Evolutionary conservation across 23 red algal genomes (phyloP), one percentile per base, ranked within the genome.

Genomic region (Gracilaria vermiculophylla): DNA sequence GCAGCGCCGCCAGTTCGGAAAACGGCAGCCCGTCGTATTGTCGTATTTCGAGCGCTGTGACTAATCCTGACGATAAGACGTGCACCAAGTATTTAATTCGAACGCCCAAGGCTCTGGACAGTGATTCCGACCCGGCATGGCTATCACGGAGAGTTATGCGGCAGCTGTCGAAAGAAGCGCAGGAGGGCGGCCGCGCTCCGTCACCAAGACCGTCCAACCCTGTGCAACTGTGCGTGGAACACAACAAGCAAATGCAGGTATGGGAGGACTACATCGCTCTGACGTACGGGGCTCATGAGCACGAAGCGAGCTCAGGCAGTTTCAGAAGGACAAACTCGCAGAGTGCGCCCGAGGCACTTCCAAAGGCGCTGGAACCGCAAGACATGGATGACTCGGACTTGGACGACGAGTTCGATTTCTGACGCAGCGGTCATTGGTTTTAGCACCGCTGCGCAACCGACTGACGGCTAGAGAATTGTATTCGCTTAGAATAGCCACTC

Each of bases 261-360:
- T 85, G 81, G 81, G 81, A 85, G 47, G 81, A 85, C 23, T 85
- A 50, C 39, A 54, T 69, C n/a, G 48, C 81, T 60, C 60, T 64
- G 37, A 47, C 78, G 16, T 17, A 64, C 42, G 54, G 60, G 20
- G 27, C 40, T 47, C 31, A 64, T 16, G 78, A 82, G 47, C 45
- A 44, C 35, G 78, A 82, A 44, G 23, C 39, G 23, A 55, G 27
- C 14, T 62, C 78, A 23, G 17, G 56, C 11, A 66, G 43, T 33
- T 82, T 64, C 55, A 82, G 43, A 64, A 60, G 78, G 56, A 82
- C 78, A 23, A 19, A 60, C 19, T 45, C 78, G 28, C 40, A 42
- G 50, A 82, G 60, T 65, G 54, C 60, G 11, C 78, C 78, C 5
- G 60, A 82, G 13, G 42, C 41, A 7, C 19, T 82, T 25, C 78